A percentile compares a stretch with the other conserved stretches of the same genome.
These are phyloP conservation scores for Blechomonas ayalai DNA, from an alignment of 208 protist genomes.

Conservation along the genomic window DNA sequence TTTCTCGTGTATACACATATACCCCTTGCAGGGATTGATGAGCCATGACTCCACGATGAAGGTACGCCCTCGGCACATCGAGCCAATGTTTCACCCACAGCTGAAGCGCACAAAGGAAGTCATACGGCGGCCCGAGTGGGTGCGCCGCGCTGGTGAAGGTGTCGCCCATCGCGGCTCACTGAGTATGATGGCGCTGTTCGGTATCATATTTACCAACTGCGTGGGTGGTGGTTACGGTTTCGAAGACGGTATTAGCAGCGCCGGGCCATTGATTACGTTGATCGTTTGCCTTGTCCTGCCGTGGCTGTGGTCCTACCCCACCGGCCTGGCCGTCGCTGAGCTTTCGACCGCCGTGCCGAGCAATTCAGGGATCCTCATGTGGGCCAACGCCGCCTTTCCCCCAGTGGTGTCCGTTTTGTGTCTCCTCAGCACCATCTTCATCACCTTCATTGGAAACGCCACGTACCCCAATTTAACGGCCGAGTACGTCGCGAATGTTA, in stretches of 20 bases:
- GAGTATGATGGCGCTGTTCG: slow-evolving; percentile 48
- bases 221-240: slow-evolving; percentile 81
- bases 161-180: slow-evolving; percentile 71
- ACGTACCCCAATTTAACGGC: slow-evolving; percentile 71
- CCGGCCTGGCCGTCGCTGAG: slow-evolving; percentile 75
- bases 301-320: slow-evolving; percentile 74
- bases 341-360: slow-evolving; percentile 75
- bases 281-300: slow-evolving; percentile 65
- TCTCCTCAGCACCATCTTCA: slow-evolving; percentile 65
- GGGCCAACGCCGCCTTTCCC: slow-evolving; percentile 73
- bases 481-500: slow-evolving; percentile 53
- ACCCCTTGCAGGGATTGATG: too few species aligned
- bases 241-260: slow-evolving; percentile 70
- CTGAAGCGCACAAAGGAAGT: slow-evolving; percentile 68
- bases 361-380: slow-evolving; percentile 85
- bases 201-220: slow-evolving; percentile 75
- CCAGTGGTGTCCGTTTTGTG: slow-evolving; percentile 69
- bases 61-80: slow-evolving; percentile 12
- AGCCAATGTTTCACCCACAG: slow-evolving; percentile 60
- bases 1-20: too few species aligned
- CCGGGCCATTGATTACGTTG: slow-evolving; percentile 71
- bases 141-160: slow-evolving; percentile 53
- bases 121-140: slow-evolving; percentile 69
- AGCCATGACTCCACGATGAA: too few species aligned
- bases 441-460: slow-evolving; percentile 80